Base-by-base conservation (phyloP, 768 basidiomycete genomes). In the Psilocybe sp. region DNA sequence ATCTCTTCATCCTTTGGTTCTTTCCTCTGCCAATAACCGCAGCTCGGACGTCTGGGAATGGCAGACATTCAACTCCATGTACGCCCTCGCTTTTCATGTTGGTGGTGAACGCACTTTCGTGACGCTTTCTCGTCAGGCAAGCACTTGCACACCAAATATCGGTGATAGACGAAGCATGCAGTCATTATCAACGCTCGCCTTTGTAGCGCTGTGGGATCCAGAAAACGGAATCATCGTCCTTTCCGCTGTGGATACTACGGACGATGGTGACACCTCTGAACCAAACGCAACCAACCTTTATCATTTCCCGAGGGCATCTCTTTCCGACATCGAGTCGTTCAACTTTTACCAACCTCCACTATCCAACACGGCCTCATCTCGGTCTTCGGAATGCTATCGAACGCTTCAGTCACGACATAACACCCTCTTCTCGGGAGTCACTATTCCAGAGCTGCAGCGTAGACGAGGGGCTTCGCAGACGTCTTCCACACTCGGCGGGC, bases 181-280 rank as follows among this genome's bases (percentile, higher is more conserved):
- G 7, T 28, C 23, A 4, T 28, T 28, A 38, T 38, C 41, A 10
- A 36, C 18, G 41, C 35, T 34, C 20, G n/a, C 75, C 2, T 85
- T 85, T 55, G 82, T 79, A 4, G 79, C 80, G 5, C 61, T 83
- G 31, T 85, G 78, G 77, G 80, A 82, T 51, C 76, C 77, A 1
- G 74, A 76, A 1, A 76, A 81, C 5, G 82, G 79, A 32, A 72
- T 82, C 55, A 70, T 83, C 51, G 74, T 76, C 31, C 83, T 84
- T 59, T 81, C 80, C 1, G 44, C 31, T 34, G 23, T 28, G 23
- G 23, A 28, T 28, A 28, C 23, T 7, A 28, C 23, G 23, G 23
- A 28, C 3, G 23, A 28, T 28, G 7, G 23, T 28, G 23, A 28
- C 23, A 28, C 23, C 7, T 28, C 23, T 28, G 7, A 28, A 28